These are phyloP conservation scores for sunflower (Helianthus annuus) DNA, from an alignment of 129 eudicot genomes.

Conservation along the genomic window DNA sequence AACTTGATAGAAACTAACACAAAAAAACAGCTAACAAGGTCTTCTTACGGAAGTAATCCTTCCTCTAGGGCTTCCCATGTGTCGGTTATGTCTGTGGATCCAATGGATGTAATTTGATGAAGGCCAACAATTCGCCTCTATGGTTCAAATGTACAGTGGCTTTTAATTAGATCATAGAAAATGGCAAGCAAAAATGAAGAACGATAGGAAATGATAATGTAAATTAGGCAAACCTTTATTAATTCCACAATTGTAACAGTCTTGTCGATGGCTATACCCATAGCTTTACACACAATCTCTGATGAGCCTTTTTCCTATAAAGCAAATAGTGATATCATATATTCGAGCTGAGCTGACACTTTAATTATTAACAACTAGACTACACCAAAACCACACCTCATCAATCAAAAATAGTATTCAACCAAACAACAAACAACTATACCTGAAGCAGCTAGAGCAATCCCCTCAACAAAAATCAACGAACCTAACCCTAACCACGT, in stretches of 20 bases:
- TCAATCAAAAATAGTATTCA: neutral
- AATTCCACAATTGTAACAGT: slow-evolving; percentile 96
- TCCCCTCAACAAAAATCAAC: no score
- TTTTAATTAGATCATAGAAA: neutral
- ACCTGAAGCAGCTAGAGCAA: no score
- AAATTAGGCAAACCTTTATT: slow-evolving; percentile 60
- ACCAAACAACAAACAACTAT: neutral
- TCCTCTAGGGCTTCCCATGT: slow-evolving; percentile 99
- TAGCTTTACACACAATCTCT: slow-evolving; percentile 92
- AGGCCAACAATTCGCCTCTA: slow-evolving; percentile 98
- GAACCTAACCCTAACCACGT: no score
- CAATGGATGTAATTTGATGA: slow-evolving; percentile 87
- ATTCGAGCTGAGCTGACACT: neutral
- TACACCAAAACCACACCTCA: neutral
- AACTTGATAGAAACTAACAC: neutral
- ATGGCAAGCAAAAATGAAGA: neutral
- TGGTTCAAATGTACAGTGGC: slow-evolving; percentile 1
- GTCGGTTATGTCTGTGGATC: slow-evolving; percentile 90
- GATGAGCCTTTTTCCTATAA: slow-evolving; percentile 81
- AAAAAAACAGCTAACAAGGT: neutral
- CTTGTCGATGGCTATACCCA: slow-evolving; percentile 98
- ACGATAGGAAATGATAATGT: no score
- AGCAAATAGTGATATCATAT: slow-evolving; percentile 3
- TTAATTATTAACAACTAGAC: neutral
- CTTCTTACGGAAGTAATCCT: slow-evolving; percentile 87